These are phyloP conservation scores for Jasminum sambac DNA, from an alignment of 257 asterid genomes.

Conservation along the genomic window DNA sequence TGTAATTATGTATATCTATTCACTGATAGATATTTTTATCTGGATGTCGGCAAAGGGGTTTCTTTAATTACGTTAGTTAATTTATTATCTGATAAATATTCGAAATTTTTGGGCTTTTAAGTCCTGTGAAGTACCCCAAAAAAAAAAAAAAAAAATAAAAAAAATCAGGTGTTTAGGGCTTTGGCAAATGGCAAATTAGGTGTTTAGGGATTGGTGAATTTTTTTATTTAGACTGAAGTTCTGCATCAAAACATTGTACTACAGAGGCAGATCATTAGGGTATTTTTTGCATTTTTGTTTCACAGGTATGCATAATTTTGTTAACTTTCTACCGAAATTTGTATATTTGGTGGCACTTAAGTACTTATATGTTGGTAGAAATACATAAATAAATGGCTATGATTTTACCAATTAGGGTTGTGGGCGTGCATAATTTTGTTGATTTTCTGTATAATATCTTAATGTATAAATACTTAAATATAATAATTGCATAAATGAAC, in stretches of 20 bases:
- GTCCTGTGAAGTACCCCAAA: conserved; percentile 11
- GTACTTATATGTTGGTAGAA: background rate
- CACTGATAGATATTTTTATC: conserved; percentile 13
- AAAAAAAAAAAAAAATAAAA: no score
- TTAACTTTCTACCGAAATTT: background rate
- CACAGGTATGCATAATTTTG: background rate
- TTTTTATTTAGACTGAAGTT: background rate
- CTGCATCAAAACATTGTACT: background rate
- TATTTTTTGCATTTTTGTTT: background rate
- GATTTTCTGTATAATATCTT: background rate
- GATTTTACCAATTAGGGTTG: background rate
- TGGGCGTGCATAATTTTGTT: background rate
- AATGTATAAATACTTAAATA: background rate
- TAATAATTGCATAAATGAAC: background rate
- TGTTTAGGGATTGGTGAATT: background rate
- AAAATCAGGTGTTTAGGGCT: conserved; percentile 21
- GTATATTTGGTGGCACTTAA: background rate
- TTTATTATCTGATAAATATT: background rate
- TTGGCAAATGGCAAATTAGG: no score
- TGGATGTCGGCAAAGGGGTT: conserved; percentile 24
- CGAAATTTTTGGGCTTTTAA: conserved; percentile 9
- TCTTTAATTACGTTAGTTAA: background rate
- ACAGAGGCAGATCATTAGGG: conserved; percentile 9
- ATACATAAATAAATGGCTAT: background rate
- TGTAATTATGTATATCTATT: background rate